Evolutionary conservation across 2,329 filamentous ascomycete species (phyloP).

Genomic region (Calonectria crousiana): DNA sequence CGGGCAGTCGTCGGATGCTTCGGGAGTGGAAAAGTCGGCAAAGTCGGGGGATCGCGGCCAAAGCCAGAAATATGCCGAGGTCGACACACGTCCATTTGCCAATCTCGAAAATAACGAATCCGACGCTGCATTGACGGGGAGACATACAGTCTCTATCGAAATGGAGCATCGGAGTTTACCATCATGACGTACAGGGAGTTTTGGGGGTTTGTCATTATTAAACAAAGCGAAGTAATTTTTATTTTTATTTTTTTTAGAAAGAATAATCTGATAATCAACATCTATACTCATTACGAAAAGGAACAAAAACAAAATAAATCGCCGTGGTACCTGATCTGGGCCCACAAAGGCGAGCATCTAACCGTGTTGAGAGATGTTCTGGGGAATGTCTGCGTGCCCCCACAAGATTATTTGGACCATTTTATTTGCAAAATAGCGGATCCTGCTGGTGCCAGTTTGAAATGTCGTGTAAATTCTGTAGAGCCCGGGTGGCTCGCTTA

Average conservation of each 20-base stretch:
- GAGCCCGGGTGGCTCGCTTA: no score
- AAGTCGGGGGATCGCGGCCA: neutral
- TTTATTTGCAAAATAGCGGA: no score
- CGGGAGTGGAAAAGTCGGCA: conserved; percentile 1
- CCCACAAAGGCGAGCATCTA: no score
- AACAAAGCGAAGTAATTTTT: neutral
- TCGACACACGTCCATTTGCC: neutral
- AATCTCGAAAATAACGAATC: neutral
- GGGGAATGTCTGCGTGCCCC: no score
- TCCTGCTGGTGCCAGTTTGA: no score
- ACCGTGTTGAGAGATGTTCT: no score
- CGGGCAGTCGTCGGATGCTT: neutral
- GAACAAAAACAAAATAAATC: no score
- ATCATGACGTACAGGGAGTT: neutral
- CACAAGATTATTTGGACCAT: no score
- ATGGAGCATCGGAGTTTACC: neutral
- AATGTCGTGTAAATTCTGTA: no score
- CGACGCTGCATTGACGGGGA: neutral
- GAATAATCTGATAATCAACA: neutral
- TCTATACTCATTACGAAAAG: no score
- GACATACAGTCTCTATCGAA: neutral
- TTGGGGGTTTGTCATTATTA: neutral
- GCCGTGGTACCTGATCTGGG: no score
- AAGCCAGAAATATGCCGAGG: neutral
- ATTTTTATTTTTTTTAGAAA: neutral